Percentiles rank a stretch among this genome's conserved stretches.
phyloP scores from a whole-genome alignment of 805 yeast genomes.

The Cyberlindnera americana region DNA sequence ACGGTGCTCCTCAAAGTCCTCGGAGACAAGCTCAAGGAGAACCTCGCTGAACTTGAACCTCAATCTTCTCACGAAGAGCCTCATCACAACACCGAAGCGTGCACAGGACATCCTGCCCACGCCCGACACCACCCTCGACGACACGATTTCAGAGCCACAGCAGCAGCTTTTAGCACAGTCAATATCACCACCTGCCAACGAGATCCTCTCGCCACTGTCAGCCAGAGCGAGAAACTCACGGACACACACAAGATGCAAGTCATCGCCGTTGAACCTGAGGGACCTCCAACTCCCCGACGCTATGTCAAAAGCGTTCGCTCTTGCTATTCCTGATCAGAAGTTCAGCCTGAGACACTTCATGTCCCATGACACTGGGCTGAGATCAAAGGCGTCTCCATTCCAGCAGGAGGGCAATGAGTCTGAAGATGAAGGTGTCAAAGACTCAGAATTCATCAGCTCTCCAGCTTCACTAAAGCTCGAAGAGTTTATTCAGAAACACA shows the following conservation, averaged over 20 bases:
- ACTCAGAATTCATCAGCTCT: slow-evolving; percentile 15
- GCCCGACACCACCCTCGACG: slow-evolving; percentile 17
- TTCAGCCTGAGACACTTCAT: slow-evolving; percentile 26
- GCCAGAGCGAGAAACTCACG: background rate
- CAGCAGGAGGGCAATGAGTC: background rate
- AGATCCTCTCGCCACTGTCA: background rate
- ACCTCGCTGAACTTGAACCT: slow-evolving; percentile 9
- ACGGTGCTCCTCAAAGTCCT: slow-evolving; percentile 16
- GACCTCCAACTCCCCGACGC: slow-evolving; percentile 10
- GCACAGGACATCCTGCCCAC: slow-evolving; percentile 9
- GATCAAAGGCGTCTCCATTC: slow-evolving; percentile 5
- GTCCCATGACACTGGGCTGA: slow-evolving; percentile 28
- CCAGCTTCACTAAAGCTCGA: slow-evolving; percentile 8
- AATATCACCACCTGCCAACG: background rate
- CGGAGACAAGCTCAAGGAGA: slow-evolving; percentile 4
- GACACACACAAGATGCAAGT: slow-evolving; percentile 11
- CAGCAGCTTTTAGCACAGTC: too few relatives aligned
- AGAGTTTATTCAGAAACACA: slow-evolving; percentile 1
- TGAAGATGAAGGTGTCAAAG: slow-evolving; percentile 12
- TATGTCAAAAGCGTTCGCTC: background rate
- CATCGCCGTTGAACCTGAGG: slow-evolving; percentile 9
- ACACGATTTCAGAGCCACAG: too few relatives aligned
- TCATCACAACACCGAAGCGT: slow-evolving; percentile 6
- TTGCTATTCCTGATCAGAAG: background rate
- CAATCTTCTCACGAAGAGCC: slow-evolving; percentile 9